Evolutionary conservation across 202 grass and related monocot genomes (phyloP), one percentile per base, ranked within the genome.

Genomic region (Setaria italica): DNA sequence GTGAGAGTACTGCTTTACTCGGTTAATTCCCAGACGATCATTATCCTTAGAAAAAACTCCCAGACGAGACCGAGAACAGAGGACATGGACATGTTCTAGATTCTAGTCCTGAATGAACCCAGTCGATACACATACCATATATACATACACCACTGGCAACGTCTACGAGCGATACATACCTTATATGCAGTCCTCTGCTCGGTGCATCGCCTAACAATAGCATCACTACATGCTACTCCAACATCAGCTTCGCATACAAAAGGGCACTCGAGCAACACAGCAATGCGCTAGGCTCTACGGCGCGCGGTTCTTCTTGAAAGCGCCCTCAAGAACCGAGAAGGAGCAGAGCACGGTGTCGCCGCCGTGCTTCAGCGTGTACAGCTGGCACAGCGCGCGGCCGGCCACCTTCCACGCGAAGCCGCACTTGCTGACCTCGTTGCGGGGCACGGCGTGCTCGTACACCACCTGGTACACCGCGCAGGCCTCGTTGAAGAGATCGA

Each of bases 391-490:
- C 0, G 87, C 90, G 0, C 20, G 48, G 3, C 95, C 92, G 2
- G 92, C 95, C 10, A 97, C 95, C 17, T 72, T 86, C 95, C 95
- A 97, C 55, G 67, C 88, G 80, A 97, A 97, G 58, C 64, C 33
- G 34, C 95, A 97, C 80, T 35, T 89, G 43, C 72, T 42, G 5
- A 79, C 32, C 2, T 47, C 53, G 11, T 80, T 55, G 21, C 2
- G 2, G 19, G 2, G 3, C n/a, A 66, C 10, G 5, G 90, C 88
- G 25, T 73, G 55, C 68, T 79, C 19, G 11, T 94, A 97, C n/a
- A 81, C 85, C 30, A 91, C 80, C 50, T 85, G 79, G 48, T 93
- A 94, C 30, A 94, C 89, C 5, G 85, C 71, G 21, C 84, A 78
- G 20, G 90, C 95, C 39, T 97, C 92, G 0, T 80, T 21, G 20